Percentiles rank a stretch among this genome's conserved stretches.
These are phyloP conservation scores for Sporothrix sp. DNA, from an alignment of 2,329 filamentous ascomycete genomes.

Conservation along the genomic window DNA sequence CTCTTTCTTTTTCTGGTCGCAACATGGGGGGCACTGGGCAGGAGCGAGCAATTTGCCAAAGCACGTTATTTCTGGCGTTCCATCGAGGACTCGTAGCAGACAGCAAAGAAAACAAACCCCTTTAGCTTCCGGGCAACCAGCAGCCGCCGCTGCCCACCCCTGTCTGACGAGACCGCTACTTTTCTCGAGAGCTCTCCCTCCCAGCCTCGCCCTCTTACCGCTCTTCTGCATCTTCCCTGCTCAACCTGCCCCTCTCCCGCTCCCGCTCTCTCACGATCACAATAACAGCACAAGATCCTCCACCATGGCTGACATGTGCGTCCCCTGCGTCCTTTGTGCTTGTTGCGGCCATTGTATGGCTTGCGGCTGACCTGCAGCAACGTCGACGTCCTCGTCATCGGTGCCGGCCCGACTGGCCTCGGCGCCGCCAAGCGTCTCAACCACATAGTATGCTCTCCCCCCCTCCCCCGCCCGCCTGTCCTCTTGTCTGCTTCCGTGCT, in stretches of 20 bases:
- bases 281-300: not conserved
- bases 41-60: not conserved
- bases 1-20: not conserved
- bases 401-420: slow-evolving; percentile 91
- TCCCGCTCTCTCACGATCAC: not conserved
- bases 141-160: too few species aligned
- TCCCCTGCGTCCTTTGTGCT: not conserved
- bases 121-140: slow-evolving; percentile 7
- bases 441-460: slow-evolving; percentile 53
- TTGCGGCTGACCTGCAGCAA: slow-evolving; percentile 43
- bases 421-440: slow-evolving; percentile 96
- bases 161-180: not conserved
- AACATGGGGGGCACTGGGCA: not conserved
- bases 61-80: slow-evolving; percentile 2
- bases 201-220: slow-evolving; percentile 6
- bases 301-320: slow-evolving; percentile 14
- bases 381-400: slow-evolving; percentile 96
- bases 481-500: slow-evolving; percentile 1
- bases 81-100: too few species aligned
- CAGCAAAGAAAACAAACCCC: not conserved
- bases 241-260: not conserved
- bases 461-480: not conserved
- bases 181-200: not conserved
- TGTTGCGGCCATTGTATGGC: not conserved
- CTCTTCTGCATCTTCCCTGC: not conserved